These are phyloP conservation scores for Raphanus sativus DNA, from an alignment of 345 rosid species.

Conservation along the genomic window DNA sequence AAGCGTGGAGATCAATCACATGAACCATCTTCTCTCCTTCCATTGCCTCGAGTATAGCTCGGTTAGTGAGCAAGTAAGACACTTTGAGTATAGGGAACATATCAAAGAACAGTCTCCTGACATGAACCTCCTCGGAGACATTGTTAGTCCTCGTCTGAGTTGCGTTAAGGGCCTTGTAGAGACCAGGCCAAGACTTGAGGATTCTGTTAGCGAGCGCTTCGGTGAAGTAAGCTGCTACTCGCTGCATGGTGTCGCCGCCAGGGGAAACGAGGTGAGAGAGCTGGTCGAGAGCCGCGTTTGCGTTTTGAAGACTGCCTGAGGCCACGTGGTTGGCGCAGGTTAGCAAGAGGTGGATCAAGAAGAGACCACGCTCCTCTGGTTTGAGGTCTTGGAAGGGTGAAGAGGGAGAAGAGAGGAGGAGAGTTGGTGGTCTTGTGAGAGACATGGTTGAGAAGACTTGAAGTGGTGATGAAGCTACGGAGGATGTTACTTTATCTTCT, in stretches of 20 bases:
- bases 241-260: slow-evolving; percentile 95
- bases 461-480: slow-evolving; percentile 80
- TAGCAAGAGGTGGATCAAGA: slow-evolving; percentile 80
- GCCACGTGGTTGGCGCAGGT: slow-evolving; percentile 93
- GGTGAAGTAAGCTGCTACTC: slow-evolving; percentile 82
- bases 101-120: slow-evolving; percentile 63
- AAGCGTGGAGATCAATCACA: slow-evolving; percentile 75
- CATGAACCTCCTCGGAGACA: slow-evolving; percentile 64
- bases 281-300: slow-evolving; percentile 84
- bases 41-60: slow-evolving; percentile 89
- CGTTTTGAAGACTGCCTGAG: slow-evolving; percentile 70
- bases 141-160: slow-evolving; percentile 51
- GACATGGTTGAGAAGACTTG: slow-evolving; percentile 78
- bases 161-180: slow-evolving; percentile 82
- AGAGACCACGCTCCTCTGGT: slow-evolving; percentile 94
- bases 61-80: slow-evolving; percentile 73
- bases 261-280: slow-evolving; percentile 75
- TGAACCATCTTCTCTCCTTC: slow-evolving; percentile 97
- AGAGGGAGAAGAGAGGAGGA: slow-evolving; percentile 38
- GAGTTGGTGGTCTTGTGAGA: slow-evolving; percentile 49
- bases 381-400: slow-evolving; percentile 87
- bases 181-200: slow-evolving; percentile 89
- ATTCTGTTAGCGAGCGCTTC: slow-evolving; percentile 92
- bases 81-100: slow-evolving; percentile 79
- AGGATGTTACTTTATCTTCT: slow-evolving; percentile 80